Conservation (phyloP, 257 asterid genomes). For the Solanum bulbocastanum region DNA sequence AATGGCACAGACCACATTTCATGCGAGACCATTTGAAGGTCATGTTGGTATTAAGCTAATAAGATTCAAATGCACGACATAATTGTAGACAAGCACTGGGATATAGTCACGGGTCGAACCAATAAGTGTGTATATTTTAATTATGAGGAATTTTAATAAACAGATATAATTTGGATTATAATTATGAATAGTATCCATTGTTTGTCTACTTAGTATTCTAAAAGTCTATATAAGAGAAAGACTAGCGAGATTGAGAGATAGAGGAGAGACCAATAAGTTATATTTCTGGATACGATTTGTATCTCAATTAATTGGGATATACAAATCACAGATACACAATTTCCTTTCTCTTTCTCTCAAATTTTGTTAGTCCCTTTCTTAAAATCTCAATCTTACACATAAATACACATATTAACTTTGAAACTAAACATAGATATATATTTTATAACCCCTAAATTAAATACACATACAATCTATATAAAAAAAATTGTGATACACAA, state of each 20-base stretch:
- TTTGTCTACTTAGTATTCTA: neutral
- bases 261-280: too few relatives aligned
- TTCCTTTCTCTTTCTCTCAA: too few relatives aligned
- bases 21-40: neutral
- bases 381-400: neutral
- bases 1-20: neutral
- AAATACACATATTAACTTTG: too few relatives aligned
- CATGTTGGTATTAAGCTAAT: neutral
- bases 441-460: neutral
- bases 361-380: too few relatives aligned
- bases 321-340: too few relatives aligned
- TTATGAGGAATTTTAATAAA: neutral
- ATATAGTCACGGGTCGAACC: too few relatives aligned
- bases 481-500: neutral
- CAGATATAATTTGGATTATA: neutral
- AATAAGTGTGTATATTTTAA: too few relatives aligned
- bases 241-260: neutral
- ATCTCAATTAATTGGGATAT: too few relatives aligned
- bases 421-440: neutral
- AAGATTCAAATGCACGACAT: neutral
- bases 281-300: too few relatives aligned
- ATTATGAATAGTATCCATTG: neutral
- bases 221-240: neutral
- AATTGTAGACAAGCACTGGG: neutral
- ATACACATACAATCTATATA: neutral